A percentile compares a stretch with the other conserved stretches of the same genome.
Conservation (phyloP, 495 filamentous ascomycete genomes). For the Talaromyces wortmannii region DNA sequence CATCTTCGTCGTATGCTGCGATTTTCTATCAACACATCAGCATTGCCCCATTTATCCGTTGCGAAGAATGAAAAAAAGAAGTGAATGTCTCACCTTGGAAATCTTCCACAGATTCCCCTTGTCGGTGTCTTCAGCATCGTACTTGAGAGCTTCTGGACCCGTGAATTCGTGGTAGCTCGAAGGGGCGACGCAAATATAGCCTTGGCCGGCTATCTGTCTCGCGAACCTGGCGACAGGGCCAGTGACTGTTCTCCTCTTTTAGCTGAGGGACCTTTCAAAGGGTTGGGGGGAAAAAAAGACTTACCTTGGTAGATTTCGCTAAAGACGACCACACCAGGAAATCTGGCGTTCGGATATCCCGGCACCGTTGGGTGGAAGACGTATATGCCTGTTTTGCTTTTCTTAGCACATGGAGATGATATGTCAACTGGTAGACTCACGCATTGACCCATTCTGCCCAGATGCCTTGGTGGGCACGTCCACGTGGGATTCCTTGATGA, state of each 20-base stretch:
- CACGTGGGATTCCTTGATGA: slow-evolving; percentile 57
- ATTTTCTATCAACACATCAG: slow-evolving; percentile 49
- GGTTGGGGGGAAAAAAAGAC: background rate
- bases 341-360: slow-evolving; percentile 78
- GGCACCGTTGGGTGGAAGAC: slow-evolving; percentile 82
- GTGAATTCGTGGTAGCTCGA: slow-evolving; percentile 92
- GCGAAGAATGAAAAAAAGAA: too few species aligned
- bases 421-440: slow-evolving; percentile 27
- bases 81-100: too few species aligned
- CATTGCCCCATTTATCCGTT: background rate
- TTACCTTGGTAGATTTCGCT: slow-evolving; percentile 95
- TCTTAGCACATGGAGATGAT: background rate
- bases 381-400: slow-evolving; percentile 74
- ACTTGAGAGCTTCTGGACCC: slow-evolving; percentile 74
- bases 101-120: slow-evolving; percentile 82
- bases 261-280: background rate
- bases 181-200: slow-evolving; percentile 88
- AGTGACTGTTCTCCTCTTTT: slow-evolving; percentile 52
- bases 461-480: slow-evolving; percentile 63
- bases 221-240: slow-evolving; percentile 88
- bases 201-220: slow-evolving; percentile 86
- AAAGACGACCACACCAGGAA: slow-evolving; percentile 87
- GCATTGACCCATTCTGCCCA: slow-evolving; percentile 51
- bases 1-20: slow-evolving; percentile 84
- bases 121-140: slow-evolving; percentile 85